Percentiles rank a stretch among this genome's conserved stretches.
phyloP scores from a whole-genome alignment of 768 basidiomycete genomes.

The Kwoniella sp. region DNA sequence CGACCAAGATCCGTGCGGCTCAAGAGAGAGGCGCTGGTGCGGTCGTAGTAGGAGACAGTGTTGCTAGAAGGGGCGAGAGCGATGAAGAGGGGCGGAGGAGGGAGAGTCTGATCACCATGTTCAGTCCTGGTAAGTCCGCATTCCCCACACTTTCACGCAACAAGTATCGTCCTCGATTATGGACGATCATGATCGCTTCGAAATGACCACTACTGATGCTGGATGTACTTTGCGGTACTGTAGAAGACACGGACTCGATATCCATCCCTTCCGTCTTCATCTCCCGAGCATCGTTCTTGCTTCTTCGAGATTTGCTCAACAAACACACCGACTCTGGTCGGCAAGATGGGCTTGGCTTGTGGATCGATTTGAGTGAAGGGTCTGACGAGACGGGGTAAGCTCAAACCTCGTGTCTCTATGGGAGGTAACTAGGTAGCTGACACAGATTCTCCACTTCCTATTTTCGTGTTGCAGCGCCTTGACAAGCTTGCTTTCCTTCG shows the following conservation, averaged over 20 bases:
- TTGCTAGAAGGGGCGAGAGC: slow-evolving; percentile 59
- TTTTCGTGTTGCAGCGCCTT: slow-evolving; percentile 54
- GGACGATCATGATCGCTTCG: no score
- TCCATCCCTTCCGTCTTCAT: slow-evolving; percentile 84
- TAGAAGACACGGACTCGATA: slow-evolving; percentile 80
- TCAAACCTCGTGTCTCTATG: no score
- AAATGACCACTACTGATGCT: not conserved
- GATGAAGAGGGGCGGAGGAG: slow-evolving; percentile 56
- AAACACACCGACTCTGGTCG: slow-evolving; percentile 68
- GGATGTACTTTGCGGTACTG: not conserved
- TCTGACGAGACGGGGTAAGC: slow-evolving; percentile 44
- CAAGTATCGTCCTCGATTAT: no score
- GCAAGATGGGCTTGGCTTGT: slow-evolving; percentile 35
- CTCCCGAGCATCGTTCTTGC: slow-evolving; percentile 74
- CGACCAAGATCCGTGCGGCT: slow-evolving; percentile 76
- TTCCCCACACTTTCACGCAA: no score
- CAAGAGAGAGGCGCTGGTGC: slow-evolving; percentile 75
- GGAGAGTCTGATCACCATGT: slow-evolving; percentile 85
- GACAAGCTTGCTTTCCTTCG: slow-evolving; percentile 63
- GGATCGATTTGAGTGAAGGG: slow-evolving; percentile 52
- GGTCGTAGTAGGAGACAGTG: slow-evolving; percentile 86
- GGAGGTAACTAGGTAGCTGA: no score
- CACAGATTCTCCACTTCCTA: no score
- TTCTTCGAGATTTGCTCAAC: slow-evolving; percentile 69
- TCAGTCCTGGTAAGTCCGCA: slow-evolving; percentile 70